Evolutionary conservation across 495 filamentous ascomycete genomes (phyloP).

Genomic region (Lophium mytilinum): DNA sequence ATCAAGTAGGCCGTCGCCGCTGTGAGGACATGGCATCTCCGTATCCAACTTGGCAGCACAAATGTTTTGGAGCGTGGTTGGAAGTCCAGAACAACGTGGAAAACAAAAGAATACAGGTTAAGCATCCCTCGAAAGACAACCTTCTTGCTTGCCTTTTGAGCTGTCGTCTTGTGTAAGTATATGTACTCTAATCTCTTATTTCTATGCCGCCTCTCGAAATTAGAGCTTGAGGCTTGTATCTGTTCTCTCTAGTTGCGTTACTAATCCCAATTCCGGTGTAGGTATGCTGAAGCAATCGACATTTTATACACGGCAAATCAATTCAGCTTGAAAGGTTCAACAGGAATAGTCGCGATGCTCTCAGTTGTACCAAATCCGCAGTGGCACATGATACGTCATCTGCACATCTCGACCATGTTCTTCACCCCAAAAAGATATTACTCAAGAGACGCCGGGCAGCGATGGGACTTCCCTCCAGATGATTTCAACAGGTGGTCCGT

Average conservation of each 20-base stretch:
- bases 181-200: neutral
- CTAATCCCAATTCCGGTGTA: too few relatives aligned
- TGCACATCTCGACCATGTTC: too few relatives aligned
- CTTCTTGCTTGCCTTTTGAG: neutral
- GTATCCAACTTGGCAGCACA: slow-evolving; percentile 10
- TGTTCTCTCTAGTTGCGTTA: too few relatives aligned
- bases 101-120: neutral
- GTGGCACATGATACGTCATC: too few relatives aligned
- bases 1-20: neutral
- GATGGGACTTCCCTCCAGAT: neutral
- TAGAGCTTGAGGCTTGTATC: too few relatives aligned
- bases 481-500: neutral
- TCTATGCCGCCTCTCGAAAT: too few relatives aligned
- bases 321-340: slow-evolving; percentile 6
- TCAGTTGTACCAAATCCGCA: neutral
- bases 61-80: neutral
- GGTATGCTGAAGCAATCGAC: neutral
- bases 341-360: neutral
- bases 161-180: slow-evolving; percentile 5
- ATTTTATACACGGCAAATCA: slow-evolving; percentile 5
- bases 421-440: neutral
- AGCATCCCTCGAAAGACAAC: slow-evolving; percentile 1
- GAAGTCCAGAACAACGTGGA: neutral
- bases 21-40: slow-evolving; percentile 3
- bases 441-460: neutral